Percentiles rank a stretch among this genome's conserved stretches.
These are phyloP conservation scores for Aegilops sharonensis DNA, from an alignment of 176 grass and related monocot species.

Conservation along the genomic window DNA sequence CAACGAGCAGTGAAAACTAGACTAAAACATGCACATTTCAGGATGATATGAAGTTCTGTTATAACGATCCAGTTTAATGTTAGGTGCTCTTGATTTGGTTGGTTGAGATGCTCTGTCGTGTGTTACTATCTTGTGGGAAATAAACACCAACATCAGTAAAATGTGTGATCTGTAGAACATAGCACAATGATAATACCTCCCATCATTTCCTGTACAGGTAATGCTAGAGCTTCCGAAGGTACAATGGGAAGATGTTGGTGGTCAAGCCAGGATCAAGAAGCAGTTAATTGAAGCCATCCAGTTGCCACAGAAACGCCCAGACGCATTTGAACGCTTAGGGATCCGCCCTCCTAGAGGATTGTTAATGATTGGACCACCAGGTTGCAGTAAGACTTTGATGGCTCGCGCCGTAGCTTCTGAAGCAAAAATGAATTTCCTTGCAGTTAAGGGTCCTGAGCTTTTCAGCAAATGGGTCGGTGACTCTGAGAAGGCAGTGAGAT, in stretches of 20 bases:
- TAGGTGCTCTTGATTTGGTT: constrained; percentile 15
- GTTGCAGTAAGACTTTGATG: constrained; percentile 97
- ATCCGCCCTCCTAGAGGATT: constrained; percentile 65
- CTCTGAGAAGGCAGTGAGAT: constrained; percentile 89
- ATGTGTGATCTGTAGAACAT: constrained; percentile 15
- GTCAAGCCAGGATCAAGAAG: constrained; percentile 70
- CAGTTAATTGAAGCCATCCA: constrained; percentile 87
- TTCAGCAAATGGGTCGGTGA: constrained; percentile 99
- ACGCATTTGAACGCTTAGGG: constrained; percentile 66
- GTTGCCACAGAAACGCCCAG: constrained; percentile 68
- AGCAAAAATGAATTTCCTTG: constrained; percentile 89
- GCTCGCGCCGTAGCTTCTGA: constrained; percentile 92
- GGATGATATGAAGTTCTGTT: not conserved
- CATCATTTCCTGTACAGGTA: constrained; percentile 51
- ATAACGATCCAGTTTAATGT: not conserved
- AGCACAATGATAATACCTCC: not conserved
- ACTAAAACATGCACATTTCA: not conserved
- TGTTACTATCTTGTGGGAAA: not conserved
- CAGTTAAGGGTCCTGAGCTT: constrained; percentile 95
- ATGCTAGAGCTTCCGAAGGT: constrained; percentile 90
- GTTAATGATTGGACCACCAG: constrained; percentile 92
- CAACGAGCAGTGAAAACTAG: constrained; percentile 3
- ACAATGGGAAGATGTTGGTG: constrained; percentile 87
- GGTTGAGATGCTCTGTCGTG: not conserved
- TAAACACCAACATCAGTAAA: not conserved